phyloP scores from a whole-genome alignment of 1,139 yeast species.

The Diutina neorugosa region DNA sequence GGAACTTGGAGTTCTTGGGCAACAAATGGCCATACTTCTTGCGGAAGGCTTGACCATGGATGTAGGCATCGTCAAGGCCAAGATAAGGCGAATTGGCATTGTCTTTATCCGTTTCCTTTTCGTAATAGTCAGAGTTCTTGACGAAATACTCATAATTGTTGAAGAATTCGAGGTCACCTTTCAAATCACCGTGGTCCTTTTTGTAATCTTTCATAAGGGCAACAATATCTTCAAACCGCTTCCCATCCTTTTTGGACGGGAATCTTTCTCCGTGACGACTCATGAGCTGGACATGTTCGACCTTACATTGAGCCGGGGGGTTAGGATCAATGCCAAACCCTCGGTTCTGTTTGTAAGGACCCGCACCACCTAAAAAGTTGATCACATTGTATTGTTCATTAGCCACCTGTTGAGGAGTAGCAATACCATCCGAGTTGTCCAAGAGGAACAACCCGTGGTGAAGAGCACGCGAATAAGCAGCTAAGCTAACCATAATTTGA shows the following conservation, averaged over 20 bases:
- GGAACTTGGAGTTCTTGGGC: constrained; percentile 12
- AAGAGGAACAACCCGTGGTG: constrained; percentile 2
- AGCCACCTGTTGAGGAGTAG: constrained; percentile 23
- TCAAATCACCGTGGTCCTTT: constrained; percentile 10
- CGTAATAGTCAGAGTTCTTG: constrained; percentile 14
- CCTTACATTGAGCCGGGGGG: constrained; percentile 2
- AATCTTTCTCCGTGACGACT: constrained; percentile 4
- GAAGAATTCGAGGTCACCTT: constrained; percentile 21
- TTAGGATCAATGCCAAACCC: constrained; percentile 4
- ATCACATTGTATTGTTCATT: constrained; percentile 13
- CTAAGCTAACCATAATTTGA: background rate
- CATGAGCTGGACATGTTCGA: constrained; percentile 4
- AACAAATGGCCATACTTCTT: constrained; percentile 20
- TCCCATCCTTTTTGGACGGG: background rate
- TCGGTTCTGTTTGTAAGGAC: constrained; percentile 5
- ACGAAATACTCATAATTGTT: constrained; percentile 25
- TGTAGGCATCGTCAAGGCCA: constrained; percentile 22
- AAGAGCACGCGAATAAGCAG: background rate
- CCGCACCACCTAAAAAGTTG: constrained; percentile 4
- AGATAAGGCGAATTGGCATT: constrained; percentile 18
- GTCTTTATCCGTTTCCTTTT: constrained; percentile 18
- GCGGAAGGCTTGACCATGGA: constrained; percentile 24
- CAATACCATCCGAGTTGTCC: background rate
- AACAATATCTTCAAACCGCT: background rate
- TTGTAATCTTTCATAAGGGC: constrained; percentile 11